Evolutionary conservation across 805 yeast species (phyloP), one percentile per base, ranked within the genome.

Genomic region (Barnettozyma wickerhamii): DNA sequence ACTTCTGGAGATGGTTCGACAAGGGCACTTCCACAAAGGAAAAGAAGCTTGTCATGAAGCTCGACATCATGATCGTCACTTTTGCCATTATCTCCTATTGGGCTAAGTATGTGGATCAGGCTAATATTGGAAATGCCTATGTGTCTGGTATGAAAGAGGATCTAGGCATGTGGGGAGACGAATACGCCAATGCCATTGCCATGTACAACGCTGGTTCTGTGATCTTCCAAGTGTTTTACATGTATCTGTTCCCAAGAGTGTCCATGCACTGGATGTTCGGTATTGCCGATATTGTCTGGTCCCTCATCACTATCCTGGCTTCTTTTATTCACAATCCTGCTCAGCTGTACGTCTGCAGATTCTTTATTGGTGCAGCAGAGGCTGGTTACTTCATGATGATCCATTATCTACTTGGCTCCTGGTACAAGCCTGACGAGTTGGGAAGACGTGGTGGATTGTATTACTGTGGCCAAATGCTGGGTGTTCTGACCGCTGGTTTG

Each of bases 41-140:
- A 36, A 68, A 67, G 42, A 62, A 62, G 38, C 56, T 75, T 30
- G 49, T 75, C 15, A 40, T 64, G 38, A 79, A 79, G 50, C 52
- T 79, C 17, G 84, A 79, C 50, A 46, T 75, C 12, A 53, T 75
- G 33, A 57, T 81, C 37, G 66, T 78, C 4, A 64, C 70, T 33
- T 76, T 77, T 48, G 68, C 82, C 0, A 72, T 79, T 56, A 59
- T 78, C 43, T 78, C 77, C 1, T 81, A 81, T 58, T 82, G 84
- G 84, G 76, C 80, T 45, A 70, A 70, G 47, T 66, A 65, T 27
- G 57, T 71, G 43, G 66, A 69, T 45, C 69, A 60, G 43, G 52
- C 56, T 27, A 71, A 71, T 46, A 48, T 71, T 20, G 56, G 63
- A 18, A 68, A 68, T 5, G 75, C 77, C 3, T 70, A 69, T 48